phyloP scores from a whole-genome alignment of 257 asterid species.

The Thymus mandschuricus region DNA sequence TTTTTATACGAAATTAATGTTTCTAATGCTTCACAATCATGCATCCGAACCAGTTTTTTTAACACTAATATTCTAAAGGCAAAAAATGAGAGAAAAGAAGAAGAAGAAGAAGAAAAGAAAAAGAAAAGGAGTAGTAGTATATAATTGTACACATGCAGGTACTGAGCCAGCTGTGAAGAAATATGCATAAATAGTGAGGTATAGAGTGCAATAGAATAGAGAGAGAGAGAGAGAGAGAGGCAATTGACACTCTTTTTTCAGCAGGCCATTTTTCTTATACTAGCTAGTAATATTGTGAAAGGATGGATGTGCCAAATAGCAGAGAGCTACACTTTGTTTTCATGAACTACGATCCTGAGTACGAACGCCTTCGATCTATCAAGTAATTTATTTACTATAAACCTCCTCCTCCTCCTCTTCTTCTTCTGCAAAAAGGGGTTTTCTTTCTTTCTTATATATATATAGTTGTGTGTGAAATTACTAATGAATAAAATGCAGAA shows the following conservation, averaged over 20 bases:
- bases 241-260: too few species aligned
- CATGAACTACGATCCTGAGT: constrained; percentile 87
- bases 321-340: constrained; percentile 72
- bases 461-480: not conserved
- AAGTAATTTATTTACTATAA: constrained; percentile 35
- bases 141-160: constrained; percentile 16
- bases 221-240: too few species aligned
- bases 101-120: not conserved
- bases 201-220: not conserved
- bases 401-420: too few species aligned
- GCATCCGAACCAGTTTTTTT: too few species aligned
- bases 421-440: not conserved
- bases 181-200: constrained; percentile 43
- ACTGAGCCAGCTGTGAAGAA: constrained; percentile 34
- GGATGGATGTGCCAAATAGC: constrained; percentile 43
- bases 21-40: too few species aligned
- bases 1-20: too few species aligned
- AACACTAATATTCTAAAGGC: not conserved
- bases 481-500: constrained; percentile 32
- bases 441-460: not conserved
- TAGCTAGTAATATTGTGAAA: not conserved
- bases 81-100: not conserved
- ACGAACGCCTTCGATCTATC: constrained; percentile 75
- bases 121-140: too few species aligned
- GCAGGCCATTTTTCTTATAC: too few species aligned